These are phyloP conservation scores for Suillus sp. DNA, from an alignment of 768 basidiomycete species.

Conservation along the genomic window DNA sequence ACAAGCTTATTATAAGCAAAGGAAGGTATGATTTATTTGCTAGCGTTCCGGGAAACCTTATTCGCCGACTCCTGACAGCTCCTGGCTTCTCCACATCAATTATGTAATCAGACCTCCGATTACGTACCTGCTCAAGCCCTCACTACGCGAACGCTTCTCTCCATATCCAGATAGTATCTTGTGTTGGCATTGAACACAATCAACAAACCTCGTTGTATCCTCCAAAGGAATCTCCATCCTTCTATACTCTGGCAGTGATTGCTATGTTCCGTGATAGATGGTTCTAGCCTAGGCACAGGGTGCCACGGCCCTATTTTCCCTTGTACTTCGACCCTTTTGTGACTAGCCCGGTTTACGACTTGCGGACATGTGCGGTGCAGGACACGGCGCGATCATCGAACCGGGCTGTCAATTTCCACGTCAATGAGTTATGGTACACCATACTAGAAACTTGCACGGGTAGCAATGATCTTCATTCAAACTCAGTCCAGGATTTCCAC, in stretches of 20 bases:
- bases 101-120: neutral
- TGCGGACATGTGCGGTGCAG: neutral
- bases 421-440: neutral
- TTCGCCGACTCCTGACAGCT: neutral
- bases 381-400: neutral
- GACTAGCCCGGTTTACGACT: neutral
- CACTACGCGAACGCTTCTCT: neutral
- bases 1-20: neutral
- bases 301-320: neutral
- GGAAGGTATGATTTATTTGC: neutral
- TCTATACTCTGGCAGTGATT: neutral
- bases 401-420: neutral
- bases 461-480: neutral
- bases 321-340: neutral
- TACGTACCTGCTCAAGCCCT: no score
- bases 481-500: neutral
- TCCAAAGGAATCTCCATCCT: neutral
- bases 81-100: neutral
- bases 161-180: neutral
- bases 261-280: neutral
- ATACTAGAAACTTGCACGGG: neutral
- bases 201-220: neutral
- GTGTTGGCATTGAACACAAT: neutral
- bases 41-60: neutral
- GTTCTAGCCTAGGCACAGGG: conserved; percentile 5